Conservation (phyloP, 495 filamentous ascomycete genomes). For the Cudoniella acicularis region DNA sequence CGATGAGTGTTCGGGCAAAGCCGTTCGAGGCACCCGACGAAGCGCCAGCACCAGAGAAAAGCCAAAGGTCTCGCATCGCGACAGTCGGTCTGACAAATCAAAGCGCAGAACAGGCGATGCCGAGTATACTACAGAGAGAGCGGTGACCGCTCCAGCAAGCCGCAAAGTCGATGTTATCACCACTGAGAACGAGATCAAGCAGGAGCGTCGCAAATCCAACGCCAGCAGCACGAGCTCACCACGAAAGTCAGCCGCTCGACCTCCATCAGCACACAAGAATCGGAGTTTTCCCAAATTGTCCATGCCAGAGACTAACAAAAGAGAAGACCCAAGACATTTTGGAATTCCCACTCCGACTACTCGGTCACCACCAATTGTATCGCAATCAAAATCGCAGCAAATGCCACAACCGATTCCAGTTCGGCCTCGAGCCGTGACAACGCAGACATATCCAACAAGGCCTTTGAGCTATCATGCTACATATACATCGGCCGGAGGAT, state of each 20-base stretch:
- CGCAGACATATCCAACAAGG: conserved; percentile 13
- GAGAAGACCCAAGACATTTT: conserved; percentile 17
- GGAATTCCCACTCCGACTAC: conserved; percentile 12
- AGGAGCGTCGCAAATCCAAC: conserved; percentile 13
- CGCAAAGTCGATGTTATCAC: conserved; percentile 8
- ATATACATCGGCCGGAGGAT: not conserved
- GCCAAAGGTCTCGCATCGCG: conserved; percentile 11
- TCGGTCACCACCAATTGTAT: not conserved
- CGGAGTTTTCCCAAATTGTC: not conserved
- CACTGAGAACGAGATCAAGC: not conserved
- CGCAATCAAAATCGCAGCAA: conserved; percentile 7
- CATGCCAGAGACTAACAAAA: not conserved
- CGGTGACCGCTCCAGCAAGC: not conserved
- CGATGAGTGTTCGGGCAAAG: conserved; percentile 40
- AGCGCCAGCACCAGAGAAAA: conserved; percentile 27
- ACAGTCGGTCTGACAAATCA: conserved; percentile 1
- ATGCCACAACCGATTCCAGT: conserved; percentile 7
- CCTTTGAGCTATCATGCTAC: conserved; percentile 19
- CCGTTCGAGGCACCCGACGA: conserved; percentile 35
- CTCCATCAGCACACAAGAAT: conserved; percentile 18
- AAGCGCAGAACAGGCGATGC: not conserved
- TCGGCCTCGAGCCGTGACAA: conserved; percentile 16
- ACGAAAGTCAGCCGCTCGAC: conserved; percentile 13
- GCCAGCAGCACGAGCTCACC: conserved; percentile 14
- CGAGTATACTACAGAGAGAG: not conserved